Evolutionary conservation across 1,284 basidiomycete genomes (phyloP), one percentile per base, ranked within the genome.

Genomic region (Tremellales sp.): DNA sequence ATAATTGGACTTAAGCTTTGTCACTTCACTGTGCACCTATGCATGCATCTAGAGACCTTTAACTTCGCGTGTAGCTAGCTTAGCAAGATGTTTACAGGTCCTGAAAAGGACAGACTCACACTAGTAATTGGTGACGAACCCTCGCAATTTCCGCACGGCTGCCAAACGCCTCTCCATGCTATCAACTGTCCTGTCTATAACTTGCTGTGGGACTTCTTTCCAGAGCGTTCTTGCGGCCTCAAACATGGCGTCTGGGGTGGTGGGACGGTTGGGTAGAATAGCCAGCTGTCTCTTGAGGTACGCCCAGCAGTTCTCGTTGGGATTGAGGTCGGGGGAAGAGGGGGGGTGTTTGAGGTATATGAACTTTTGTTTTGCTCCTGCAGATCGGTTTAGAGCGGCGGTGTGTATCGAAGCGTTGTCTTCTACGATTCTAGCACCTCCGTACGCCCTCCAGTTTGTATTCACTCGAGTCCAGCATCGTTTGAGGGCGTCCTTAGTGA

Each of bases 251-350:
- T 40, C 19, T n/a, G 14, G 22, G 16, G 31, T 47, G 39, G 38
- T 47, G 24, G 39, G 45, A 21, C 38, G 38, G 21, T 5, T 25
- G 21, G 29, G 28, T 14, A 47, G 28, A 28, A 12, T 14, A 6
- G 9, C 18, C 22, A 48, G 33, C 26, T 27, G 19, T 22, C 34
- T 9, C 28, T 48, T 48, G 27, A 48, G 35, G 16, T 14, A 34
- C 18, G 53, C 47, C 56, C 56, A 58, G 41, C 47, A 47, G 43
- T 56, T 53, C 34, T 56, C 45, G 29, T 56, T 58, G 8, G 53
- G 51, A 42, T 58, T 58, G 22, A 58, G 50, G 48, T 55, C 56
- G 14, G 56, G 56, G 18, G 53, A 56, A 32, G 24, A 31, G 36
- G 56, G 51, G 37, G 56, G 53, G 38, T 58, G 56, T 13, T 37